phyloP scores from a whole-genome alignment of 495 filamentous ascomycete genomes.

The Echria macrotheca region DNA sequence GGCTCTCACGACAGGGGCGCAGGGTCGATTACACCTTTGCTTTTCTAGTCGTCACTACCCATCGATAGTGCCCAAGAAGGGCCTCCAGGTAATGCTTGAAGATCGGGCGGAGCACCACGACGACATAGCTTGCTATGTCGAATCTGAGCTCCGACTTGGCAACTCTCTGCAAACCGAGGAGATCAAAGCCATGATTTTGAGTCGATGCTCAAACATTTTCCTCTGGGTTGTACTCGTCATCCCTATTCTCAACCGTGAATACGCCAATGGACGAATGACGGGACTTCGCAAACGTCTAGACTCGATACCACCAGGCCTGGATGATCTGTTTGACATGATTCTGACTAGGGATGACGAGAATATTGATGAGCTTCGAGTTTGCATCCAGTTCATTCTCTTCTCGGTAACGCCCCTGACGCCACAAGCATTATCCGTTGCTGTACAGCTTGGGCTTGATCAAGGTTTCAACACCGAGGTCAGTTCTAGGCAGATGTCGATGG shows the following conservation, averaged over 20 bases:
- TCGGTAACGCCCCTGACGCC: constrained; percentile 22
- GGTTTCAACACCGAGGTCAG: not conserved
- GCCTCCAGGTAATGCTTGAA: constrained; percentile 19
- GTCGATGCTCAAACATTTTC: constrained; percentile 36
- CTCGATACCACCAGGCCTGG: constrained; percentile 23
- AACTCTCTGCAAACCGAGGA: constrained; percentile 20
- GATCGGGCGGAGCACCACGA: constrained; percentile 3
- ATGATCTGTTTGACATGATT: constrained; percentile 29
- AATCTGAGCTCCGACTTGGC: constrained; percentile 3
- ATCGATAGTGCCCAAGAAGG: constrained; percentile 27
- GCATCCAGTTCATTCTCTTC: constrained; percentile 32
- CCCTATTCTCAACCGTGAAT: constrained; percentile 35
- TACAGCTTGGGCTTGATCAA: constrained; percentile 17
- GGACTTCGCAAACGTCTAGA: constrained; percentile 15
- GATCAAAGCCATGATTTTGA: constrained; percentile 21
- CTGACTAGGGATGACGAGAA: constrained; percentile 26
- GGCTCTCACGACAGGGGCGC: not conserved
- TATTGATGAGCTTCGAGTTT: constrained; percentile 21
- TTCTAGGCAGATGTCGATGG: not conserved
- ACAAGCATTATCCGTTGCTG: constrained; percentile 31
- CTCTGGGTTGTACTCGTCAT: constrained; percentile 41
- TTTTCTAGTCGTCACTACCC: constrained; percentile 49
- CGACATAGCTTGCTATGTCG: constrained; percentile 14
- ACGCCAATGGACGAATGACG: constrained; percentile 19
- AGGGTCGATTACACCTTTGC: constrained; percentile 22